Percentiles rank a stretch among this genome's conserved stretches.
Evolutionary conservation across 1,139 yeast species (phyloP).

Genomic region (Ogataea hybrid): DNA sequence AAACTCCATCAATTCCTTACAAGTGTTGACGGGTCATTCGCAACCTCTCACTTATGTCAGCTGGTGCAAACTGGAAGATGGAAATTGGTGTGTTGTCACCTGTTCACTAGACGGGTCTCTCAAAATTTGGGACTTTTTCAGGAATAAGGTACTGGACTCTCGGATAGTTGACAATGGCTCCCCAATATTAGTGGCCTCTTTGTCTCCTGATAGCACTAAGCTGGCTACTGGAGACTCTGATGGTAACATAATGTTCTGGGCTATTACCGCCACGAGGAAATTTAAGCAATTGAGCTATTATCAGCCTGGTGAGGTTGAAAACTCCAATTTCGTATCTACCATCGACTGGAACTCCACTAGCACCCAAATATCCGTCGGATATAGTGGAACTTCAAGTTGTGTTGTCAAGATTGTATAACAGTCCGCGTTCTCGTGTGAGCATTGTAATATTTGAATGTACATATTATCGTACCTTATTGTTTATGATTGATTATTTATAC

Average conservation of each 20-base stretch:
- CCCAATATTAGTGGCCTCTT: constrained; percentile 51
- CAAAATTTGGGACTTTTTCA: constrained; percentile 62
- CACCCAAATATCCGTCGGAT: constrained; percentile 23
- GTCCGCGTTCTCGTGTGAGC: constrained; percentile 4
- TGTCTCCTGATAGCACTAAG: constrained; percentile 48
- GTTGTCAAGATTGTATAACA: constrained; percentile 19
- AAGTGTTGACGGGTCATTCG: constrained; percentile 47
- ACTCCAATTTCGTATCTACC: constrained; percentile 18
- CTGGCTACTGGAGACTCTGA: constrained; percentile 64
- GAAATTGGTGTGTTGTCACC: constrained; percentile 31
- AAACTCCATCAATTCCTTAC: constrained; percentile 46
- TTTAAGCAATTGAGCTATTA: constrained; percentile 18
- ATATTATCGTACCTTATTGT: constrained; percentile 5
- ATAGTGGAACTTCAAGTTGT: constrained; percentile 23
- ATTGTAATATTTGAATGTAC: constrained; percentile 8
- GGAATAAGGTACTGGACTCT: constrained; percentile 40
- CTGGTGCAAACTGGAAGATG: constrained; percentile 43
- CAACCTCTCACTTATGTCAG: constrained; percentile 54
- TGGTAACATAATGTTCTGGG: constrained; percentile 59
- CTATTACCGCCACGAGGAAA: constrained; percentile 29
- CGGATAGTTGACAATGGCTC: constrained; percentile 42
- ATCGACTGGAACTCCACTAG: constrained; percentile 24
- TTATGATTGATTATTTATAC: constrained; percentile 9
- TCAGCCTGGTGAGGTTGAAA: constrained; percentile 17
- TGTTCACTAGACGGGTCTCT: constrained; percentile 71